Conservation (phyloP, 352 stramenopile species). For the Thraustotheca clavata region DNA sequence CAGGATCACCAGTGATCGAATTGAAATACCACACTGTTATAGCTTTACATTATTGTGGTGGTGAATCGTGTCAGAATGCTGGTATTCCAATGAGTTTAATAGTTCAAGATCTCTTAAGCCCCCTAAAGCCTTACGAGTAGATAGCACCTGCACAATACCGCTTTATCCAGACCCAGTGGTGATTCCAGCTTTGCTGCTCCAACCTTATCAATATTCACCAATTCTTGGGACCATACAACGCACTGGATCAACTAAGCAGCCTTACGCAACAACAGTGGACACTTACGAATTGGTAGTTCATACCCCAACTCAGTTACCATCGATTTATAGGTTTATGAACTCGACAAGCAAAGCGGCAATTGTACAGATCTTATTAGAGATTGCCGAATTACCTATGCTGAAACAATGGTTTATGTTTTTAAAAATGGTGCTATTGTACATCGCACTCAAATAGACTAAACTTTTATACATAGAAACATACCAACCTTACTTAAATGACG, state of each 20-base stretch:
- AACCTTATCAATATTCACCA: slow-evolving; percentile 24
- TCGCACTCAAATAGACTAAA: background rate
- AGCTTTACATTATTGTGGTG: slow-evolving; percentile 40
- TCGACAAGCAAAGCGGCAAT: slow-evolving; percentile 35
- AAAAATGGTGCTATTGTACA: too few relatives aligned
- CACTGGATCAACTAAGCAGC: background rate
- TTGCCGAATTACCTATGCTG: slow-evolving; percentile 45
- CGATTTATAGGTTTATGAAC: slow-evolving; percentile 50
- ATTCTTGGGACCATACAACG: slow-evolving; percentile 29
- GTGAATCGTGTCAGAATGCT: slow-evolving; percentile 21
- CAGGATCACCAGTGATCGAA: slow-evolving; percentile 23
- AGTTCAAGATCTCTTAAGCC: slow-evolving; percentile 24
- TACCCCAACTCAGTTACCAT: slow-evolving; percentile 37
- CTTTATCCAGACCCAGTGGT: slow-evolving; percentile 27
- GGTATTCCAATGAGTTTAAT: slow-evolving; percentile 37
- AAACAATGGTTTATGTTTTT: slow-evolving; percentile 51
- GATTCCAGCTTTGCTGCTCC: slow-evolving; percentile 15
- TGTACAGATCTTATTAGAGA: slow-evolving; percentile 54
- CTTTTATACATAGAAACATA: background rate
- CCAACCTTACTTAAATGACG: slow-evolving; percentile 36
- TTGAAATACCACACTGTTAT: slow-evolving; percentile 49
- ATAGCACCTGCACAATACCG: slow-evolving; percentile 27
- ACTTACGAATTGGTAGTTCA: slow-evolving; percentile 36
- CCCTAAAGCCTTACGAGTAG: background rate
- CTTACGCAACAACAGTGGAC: slow-evolving; percentile 31